Evolutionary conservation across 106 monocot species (phyloP).

Genomic region (Dendrobium huoshanense): DNA sequence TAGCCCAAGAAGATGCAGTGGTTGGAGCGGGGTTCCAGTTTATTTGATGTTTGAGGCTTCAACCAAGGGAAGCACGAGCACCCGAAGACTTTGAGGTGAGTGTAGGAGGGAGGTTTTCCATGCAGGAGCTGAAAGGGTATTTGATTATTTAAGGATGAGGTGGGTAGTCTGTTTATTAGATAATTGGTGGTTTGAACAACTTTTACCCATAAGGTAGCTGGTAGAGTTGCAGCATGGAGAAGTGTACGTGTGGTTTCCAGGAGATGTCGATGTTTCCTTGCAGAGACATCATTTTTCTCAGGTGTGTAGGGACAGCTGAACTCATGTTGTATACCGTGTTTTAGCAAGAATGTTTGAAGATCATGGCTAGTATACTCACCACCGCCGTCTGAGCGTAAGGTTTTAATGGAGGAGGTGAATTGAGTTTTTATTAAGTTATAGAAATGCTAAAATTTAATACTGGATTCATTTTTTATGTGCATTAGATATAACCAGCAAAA

Average conservation of each 20-base stretch:
- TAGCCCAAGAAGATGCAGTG: not conserved
- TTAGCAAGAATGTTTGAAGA: not conserved
- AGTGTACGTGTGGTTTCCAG: too few species aligned
- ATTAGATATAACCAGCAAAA: not conserved
- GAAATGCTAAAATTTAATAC: not conserved
- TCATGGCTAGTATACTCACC: not conserved
- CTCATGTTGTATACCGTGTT: not conserved
- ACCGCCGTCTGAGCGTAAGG: not conserved
- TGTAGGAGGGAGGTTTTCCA: too few species aligned
- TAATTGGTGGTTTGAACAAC: too few species aligned
- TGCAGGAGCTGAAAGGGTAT: not conserved
- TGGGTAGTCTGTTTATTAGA: too few species aligned
- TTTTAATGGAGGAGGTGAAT: not conserved
- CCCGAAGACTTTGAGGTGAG: not conserved
- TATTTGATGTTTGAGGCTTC: not conserved
- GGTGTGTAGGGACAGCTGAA: not conserved
- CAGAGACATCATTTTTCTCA: not conserved
- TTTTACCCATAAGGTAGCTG: too few species aligned
- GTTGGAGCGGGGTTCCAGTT: not conserved
- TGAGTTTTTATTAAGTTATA: not conserved
- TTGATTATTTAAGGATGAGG: not conserved
- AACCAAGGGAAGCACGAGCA: too few species aligned
- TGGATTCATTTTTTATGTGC: not conserved
- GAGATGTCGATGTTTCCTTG: too few species aligned
- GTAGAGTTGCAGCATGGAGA: too few species aligned